phyloP scores from a whole-genome alignment of 225 moss, liverwort and hornwort genomes.

The Climacium dendroides region DNA sequence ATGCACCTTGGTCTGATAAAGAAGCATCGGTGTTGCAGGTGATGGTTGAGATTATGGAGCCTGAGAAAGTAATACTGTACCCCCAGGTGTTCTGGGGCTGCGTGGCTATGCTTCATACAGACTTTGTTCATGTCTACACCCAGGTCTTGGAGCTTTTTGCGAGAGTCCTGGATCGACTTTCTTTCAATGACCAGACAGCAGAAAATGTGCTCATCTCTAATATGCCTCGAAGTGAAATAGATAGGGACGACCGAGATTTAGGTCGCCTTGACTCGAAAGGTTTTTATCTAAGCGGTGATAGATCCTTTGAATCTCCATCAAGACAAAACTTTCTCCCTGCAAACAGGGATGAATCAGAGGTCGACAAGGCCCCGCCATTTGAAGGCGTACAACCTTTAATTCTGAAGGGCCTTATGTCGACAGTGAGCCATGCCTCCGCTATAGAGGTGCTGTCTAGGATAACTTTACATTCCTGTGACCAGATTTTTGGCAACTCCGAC shows the following conservation, averaged over 20 bases:
- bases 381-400: slow-evolving; percentile 97
- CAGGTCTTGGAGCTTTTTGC: slow-evolving; percentile 98
- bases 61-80: slow-evolving; percentile 96
- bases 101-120: slow-evolving; percentile 99
- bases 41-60: slow-evolving; percentile 99
- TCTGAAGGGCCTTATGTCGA: slow-evolving; percentile 96
- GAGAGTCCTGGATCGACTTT: slow-evolving; percentile 85
- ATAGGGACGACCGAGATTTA: slow-evolving; percentile 66
- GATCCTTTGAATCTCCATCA: slow-evolving; percentile 41
- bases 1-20: background rate
- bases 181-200: slow-evolving; percentile 97
- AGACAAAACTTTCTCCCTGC: slow-evolving; percentile 31
- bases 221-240: slow-evolving; percentile 91
- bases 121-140: slow-evolving; percentile 98
- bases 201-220: slow-evolving; percentile 97
- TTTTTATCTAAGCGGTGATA: slow-evolving; percentile 58
- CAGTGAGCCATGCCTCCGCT: slow-evolving; percentile 99
- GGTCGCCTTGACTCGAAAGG: slow-evolving; percentile 83
- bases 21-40: slow-evolving; percentile 48
- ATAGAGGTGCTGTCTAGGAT: slow-evolving; percentile 97
- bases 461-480: slow-evolving; percentile 92
- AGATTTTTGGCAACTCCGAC: slow-evolving; percentile 97
- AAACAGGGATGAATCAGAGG: slow-evolving; percentile 57
- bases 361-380: slow-evolving; percentile 74
- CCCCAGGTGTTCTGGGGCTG: slow-evolving; percentile 99